Base-by-base conservation (phyloP, 495 filamentous ascomycete species). In the Annulohypoxylon stygium region DNA sequence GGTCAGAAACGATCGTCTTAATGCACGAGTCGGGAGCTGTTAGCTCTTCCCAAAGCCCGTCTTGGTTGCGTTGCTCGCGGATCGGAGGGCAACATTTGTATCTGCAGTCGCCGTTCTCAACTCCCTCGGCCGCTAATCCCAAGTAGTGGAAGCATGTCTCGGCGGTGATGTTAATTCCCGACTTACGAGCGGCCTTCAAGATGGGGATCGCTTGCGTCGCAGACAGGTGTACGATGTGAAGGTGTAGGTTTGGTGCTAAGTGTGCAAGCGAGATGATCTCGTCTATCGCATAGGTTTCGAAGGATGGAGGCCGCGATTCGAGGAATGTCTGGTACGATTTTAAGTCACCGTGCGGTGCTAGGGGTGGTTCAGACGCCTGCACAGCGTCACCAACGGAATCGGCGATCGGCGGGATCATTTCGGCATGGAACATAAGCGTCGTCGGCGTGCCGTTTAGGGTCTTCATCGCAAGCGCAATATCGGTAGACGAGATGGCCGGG, bases 61-160 rank as follows among this genome's bases (percentile, higher is more conserved):
- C 92, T 72, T 95, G 94, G 84, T 99, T 99, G 16, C 86, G 77
- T 70, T 92, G 88, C 26, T 87, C 88, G 23, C 96, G 92, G 79
- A 99, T 98, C 0, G 96, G 96, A 10, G 96, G 96, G 79, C 96
- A 99, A 86, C 96, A 99, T 82, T 99, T 99, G 83, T 98, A 94
- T 65, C 96, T 85, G 18, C 95, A 98, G 81, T 99, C 96, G 34
- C 96, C 96, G 53, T 96, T 89, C 55, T 88, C 86, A 55, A 99
- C 91, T 65, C 91, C 86, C 80, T 98, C 96, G 8, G 95, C 90
- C 0, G 94, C 92, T 11, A 99, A 87, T n/a, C 92, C 90, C 10
- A 99, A 89, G 78, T 99, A 99, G 84, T 99, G 96, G 88, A 97
- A 97, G 84, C 96, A 98, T 9, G 96, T 99, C 80, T 99, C 96